Conservation (phyloP, 345 rosid genomes). For the Mercurialis annua region DNA sequence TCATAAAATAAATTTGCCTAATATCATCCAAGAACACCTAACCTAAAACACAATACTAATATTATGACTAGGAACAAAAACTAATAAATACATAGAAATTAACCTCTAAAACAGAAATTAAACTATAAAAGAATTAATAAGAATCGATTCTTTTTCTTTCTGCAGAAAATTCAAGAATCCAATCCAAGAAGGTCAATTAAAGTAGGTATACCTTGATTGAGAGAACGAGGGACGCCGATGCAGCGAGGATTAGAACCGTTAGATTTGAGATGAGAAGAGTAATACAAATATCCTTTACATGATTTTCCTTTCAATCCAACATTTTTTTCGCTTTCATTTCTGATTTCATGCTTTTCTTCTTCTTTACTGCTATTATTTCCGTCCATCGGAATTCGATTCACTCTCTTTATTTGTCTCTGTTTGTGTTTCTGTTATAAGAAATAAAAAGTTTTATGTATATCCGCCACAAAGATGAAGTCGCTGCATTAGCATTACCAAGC, state of each 20-base stretch:
- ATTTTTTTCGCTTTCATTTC: background rate
- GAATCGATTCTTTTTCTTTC: too few species aligned
- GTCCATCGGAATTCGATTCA: background rate
- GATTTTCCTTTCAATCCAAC: constrained; percentile 50
- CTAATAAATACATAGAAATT: background rate
- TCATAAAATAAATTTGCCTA: too few species aligned
- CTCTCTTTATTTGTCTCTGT: background rate
- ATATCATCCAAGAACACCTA: too few species aligned
- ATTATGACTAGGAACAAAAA: background rate
- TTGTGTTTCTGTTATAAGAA: too few species aligned
- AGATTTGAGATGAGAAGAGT: constrained; percentile 57
- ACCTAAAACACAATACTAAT: too few species aligned
- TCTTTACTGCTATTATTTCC: background rate
- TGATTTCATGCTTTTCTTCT: constrained; percentile 11
- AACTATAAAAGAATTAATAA: too few species aligned
- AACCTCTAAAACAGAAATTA: too few species aligned
- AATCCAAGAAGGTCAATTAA: background rate
- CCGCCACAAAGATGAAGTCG: too few species aligned
- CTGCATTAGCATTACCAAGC: too few species aligned
- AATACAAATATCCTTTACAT: constrained; percentile 59
- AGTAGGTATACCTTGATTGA: constrained; percentile 23
- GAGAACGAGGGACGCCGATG: constrained; percentile 63
- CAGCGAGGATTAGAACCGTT: constrained; percentile 57
- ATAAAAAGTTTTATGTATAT: too few species aligned
- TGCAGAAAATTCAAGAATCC: too few species aligned